Conservation (phyloP, 495 filamentous ascomycete genomes). For the Cercophora scortea region DNA sequence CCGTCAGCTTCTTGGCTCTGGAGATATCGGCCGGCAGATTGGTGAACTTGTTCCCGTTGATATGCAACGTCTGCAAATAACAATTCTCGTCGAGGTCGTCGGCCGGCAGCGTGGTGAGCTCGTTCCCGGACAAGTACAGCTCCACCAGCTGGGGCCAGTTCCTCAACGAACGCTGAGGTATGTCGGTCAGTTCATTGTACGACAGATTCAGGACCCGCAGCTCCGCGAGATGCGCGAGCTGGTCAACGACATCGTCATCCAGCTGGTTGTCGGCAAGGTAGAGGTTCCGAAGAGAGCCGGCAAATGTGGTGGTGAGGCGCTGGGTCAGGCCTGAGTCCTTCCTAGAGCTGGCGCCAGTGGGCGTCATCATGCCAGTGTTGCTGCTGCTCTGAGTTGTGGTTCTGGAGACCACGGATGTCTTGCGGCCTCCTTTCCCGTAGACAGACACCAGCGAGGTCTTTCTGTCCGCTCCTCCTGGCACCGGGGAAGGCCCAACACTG, state of each 20-base stretch:
- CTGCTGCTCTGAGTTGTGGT: conserved; percentile 38
- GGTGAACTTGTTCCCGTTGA: conserved; percentile 97
- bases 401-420: conserved; percentile 74
- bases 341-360: conserved; percentile 44
- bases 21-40: conserved; percentile 92
- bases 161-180: conserved; percentile 79
- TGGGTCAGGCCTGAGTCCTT: conserved; percentile 84
- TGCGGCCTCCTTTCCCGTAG: conserved; percentile 65
- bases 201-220: conserved; percentile 86
- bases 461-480: conserved; percentile 48
- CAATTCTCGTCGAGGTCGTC: conserved; percentile 89
- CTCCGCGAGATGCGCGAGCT: conserved; percentile 74
- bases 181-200: conserved; percentile 88
- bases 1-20: conserved; percentile 74
- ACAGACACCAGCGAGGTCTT: conserved; percentile 78
- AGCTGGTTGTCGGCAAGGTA: conserved; percentile 91
- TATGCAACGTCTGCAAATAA: conserved; percentile 79
- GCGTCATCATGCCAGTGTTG: conserved; percentile 45
- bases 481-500: conserved; percentile 65
- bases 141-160: conserved; percentile 84
- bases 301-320: conserved; percentile 73
- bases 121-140: conserved; percentile 92
- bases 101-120: conserved; percentile 80
- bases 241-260: conserved; percentile 88
- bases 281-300: conserved; percentile 70